These are phyloP conservation scores for Didymella pinodella DNA, from an alignment of 2,329 filamentous ascomycete species.

Conservation along the genomic window DNA sequence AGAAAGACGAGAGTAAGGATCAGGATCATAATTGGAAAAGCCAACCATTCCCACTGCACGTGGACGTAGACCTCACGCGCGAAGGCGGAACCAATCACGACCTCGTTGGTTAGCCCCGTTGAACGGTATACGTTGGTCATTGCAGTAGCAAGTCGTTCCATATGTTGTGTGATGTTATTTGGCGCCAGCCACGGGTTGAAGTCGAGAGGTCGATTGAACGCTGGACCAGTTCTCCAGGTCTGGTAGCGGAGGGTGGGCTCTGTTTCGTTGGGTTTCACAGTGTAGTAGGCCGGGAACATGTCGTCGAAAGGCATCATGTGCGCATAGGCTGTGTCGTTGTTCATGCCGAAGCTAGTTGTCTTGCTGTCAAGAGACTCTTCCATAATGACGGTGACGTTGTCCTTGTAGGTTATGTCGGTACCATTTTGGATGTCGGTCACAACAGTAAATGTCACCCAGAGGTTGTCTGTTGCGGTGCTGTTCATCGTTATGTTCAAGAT, in stretches of 20 bases:
- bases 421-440: neutral
- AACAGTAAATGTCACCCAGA: constrained; percentile 16
- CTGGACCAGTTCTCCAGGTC: neutral
- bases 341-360: no score
- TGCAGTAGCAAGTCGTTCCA: constrained; percentile 30
- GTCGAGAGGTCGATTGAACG: neutral
- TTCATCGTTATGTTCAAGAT: constrained; percentile 16
- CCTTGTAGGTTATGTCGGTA: neutral
- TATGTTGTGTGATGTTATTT: constrained; percentile 32
- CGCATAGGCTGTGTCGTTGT: no score
- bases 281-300: no score
- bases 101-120: no score
- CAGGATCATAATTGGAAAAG: constrained; percentile 37
- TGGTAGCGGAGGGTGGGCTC: constrained; percentile 9
- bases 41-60: constrained; percentile 39
- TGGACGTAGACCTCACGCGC: constrained; percentile 22
- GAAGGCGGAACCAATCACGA: constrained; percentile 14
- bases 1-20: constrained; percentile 36
- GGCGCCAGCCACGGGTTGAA: constrained; percentile 32
- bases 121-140: constrained; percentile 28
- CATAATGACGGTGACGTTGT: no score
- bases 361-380: no score
- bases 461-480: neutral
- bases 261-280: no score
- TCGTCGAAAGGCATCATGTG: no score